Evolutionary conservation across 805 yeast species (phyloP).

Genomic region (Maudiozyma bulderi): DNA sequence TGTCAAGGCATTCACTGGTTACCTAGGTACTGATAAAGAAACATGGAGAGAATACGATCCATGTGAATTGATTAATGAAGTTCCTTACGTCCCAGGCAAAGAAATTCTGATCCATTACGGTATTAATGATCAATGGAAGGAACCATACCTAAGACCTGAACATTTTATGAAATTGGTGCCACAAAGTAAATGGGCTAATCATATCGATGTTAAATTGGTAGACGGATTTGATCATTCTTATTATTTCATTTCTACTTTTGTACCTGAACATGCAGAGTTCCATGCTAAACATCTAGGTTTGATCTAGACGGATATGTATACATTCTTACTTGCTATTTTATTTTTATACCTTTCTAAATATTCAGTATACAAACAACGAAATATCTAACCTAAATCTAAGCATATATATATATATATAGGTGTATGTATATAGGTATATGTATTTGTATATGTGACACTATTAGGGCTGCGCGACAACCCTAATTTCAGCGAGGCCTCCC

Average conservation of each 20-base stretch:
- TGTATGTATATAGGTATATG: no score
- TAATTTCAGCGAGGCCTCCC: no score
- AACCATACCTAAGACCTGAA: conserved; percentile 66
- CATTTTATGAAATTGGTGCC: conserved; percentile 50
- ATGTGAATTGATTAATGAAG: conserved; percentile 40
- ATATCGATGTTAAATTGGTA: conserved; percentile 49
- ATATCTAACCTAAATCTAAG: background rate
- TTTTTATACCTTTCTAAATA: background rate
- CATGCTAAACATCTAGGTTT: conserved; percentile 60
- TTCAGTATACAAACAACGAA: background rate
- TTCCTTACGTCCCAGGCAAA: conserved; percentile 37
- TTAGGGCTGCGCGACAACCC: no score
- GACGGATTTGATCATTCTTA: conserved; percentile 90
- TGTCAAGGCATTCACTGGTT: conserved; percentile 66
- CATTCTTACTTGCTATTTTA: background rate
- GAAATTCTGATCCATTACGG: conserved; percentile 83
- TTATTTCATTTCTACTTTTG: conserved; percentile 72
- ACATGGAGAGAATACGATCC: conserved; percentile 79
- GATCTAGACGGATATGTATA: conserved; percentile 5
- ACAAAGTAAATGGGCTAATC: conserved; percentile 48
- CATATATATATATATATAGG: background rate
- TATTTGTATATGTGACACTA: background rate
- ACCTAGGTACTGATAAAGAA: conserved; percentile 48
- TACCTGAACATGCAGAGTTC: conserved; percentile 72
- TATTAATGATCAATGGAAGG: conserved; percentile 60